A percentile compares a stretch with the other conserved stretches of the same genome.
Evolutionary conservation across 2,329 filamentous ascomycete genomes (phyloP).

Genomic region (Fusarium pseudocircinatum): DNA sequence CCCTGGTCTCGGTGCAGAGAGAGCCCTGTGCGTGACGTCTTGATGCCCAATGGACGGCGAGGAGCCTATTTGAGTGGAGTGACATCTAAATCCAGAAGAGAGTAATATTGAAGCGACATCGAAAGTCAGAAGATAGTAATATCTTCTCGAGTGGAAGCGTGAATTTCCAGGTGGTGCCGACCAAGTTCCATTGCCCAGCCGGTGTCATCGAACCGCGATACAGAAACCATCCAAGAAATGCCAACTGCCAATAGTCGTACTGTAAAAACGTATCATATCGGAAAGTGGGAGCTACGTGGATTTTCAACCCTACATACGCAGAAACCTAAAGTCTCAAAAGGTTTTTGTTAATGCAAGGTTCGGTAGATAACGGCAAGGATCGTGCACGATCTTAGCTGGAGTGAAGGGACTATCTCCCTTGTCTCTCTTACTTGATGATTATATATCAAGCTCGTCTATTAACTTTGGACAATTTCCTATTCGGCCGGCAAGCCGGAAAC

Average conservation of each 20-base stretch:
- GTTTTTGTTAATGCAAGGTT: neutral
- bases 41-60: neutral
- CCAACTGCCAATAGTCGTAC: too few relatives aligned
- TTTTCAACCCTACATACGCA: neutral
- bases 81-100: neutral
- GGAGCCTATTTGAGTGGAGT: too few relatives aligned
- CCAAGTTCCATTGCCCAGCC: neutral
- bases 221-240: neutral
- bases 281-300: neutral
- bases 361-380: neutral
- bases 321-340: neutral
- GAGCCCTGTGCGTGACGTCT: neutral
- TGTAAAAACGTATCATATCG: too few relatives aligned
- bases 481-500: neutral
- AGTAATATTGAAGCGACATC: neutral
- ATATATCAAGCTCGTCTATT: too few relatives aligned
- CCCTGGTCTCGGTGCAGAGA: neutral
- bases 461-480: neutral
- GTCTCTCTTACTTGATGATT: neutral
- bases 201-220: neutral
- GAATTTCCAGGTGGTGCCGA: fast-evolving
- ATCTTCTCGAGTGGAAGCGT: neutral
- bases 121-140: neutral
- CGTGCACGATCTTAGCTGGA: neutral
- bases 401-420: neutral